A percentile compares a stretch with the other conserved stretches of the same genome.
phyloP scores from a whole-genome alignment of 169 alveolate species.

The Perkinsus olseni region DNA sequence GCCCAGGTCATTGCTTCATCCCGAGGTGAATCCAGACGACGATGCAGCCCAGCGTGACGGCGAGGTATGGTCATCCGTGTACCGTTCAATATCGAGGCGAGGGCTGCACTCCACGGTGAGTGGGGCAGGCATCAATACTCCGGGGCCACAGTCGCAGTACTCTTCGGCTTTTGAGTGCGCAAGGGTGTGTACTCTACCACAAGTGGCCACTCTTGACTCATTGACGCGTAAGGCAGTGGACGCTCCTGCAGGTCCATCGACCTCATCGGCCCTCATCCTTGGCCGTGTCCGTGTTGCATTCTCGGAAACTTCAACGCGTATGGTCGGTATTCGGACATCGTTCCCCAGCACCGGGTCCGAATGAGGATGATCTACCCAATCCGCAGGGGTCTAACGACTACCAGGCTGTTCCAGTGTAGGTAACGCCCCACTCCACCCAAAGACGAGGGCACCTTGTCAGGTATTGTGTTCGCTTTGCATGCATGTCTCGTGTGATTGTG shows the following conservation, averaged over 20 bases:
- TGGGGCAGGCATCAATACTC: too few relatives aligned
- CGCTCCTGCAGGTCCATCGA: background rate
- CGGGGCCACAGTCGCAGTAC: too few relatives aligned
- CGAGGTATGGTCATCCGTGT: background rate
- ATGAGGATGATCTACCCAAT: background rate
- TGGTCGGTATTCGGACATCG: background rate
- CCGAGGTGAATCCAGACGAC: background rate
- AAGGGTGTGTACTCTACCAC: too few relatives aligned
- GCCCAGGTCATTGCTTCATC: background rate
- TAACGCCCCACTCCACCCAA: too few relatives aligned
- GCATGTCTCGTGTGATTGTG: background rate
- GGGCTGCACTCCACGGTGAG: background rate
- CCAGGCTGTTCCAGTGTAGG: too few relatives aligned
- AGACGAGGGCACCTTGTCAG: background rate
- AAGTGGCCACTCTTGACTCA: too few relatives aligned
- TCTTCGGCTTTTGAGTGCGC: too few relatives aligned
- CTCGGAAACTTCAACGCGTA: background rate
- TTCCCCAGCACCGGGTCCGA: background rate
- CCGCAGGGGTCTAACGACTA: too few relatives aligned
- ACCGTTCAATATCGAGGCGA: background rate
- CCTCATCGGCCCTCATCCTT: background rate
- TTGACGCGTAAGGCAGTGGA: background rate
- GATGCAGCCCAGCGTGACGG: background rate
- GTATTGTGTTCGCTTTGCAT: background rate
- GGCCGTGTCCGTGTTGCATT: background rate